A percentile compares a stretch with the other conserved stretches of the same genome.
These are phyloP conservation scores for Colletotrichum sp. DNA, from an alignment of 2,329 filamentous ascomycete species.

Conservation along the genomic window DNA sequence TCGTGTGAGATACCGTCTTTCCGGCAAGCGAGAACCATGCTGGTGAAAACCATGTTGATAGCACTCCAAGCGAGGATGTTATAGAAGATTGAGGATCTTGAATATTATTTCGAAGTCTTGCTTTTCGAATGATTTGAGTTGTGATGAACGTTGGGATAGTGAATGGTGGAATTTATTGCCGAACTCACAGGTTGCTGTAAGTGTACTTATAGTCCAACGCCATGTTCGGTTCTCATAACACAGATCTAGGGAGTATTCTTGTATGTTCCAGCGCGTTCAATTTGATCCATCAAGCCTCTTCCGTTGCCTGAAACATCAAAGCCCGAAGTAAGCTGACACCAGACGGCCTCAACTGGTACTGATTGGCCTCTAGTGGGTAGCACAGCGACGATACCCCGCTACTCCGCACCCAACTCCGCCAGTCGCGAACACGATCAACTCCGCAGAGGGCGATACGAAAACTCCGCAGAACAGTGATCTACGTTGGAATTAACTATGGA, in stretches of 20 bases:
- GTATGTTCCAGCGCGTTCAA: background rate
- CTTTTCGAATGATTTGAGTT: background rate
- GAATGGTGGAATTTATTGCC: too few relatives aligned
- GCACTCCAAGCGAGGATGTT: background rate
- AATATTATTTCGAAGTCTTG: background rate
- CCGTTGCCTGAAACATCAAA: background rate
- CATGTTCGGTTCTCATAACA: background rate
- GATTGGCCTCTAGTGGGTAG: background rate
- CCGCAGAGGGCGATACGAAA: background rate
- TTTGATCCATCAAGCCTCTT: background rate
- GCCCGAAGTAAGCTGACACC: background rate
- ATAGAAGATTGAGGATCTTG: background rate
- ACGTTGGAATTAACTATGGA: background rate
- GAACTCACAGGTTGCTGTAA: background rate
- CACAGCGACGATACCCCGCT: background rate
- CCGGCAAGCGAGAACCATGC: constrained; percentile 1
- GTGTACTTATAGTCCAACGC: background rate
- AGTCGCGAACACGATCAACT: background rate
- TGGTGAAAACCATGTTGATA: background rate
- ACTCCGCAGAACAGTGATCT: background rate
- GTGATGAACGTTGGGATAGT: background rate
- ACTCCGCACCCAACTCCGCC: background rate
- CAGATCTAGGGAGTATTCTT: background rate
- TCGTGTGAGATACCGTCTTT: constrained; percentile 1
- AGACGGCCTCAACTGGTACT: background rate